Percentiles rank a stretch among this genome's conserved stretches.
phyloP scores from a whole-genome alignment of 306 rosid genomes.

The Urtica urens region DNA sequence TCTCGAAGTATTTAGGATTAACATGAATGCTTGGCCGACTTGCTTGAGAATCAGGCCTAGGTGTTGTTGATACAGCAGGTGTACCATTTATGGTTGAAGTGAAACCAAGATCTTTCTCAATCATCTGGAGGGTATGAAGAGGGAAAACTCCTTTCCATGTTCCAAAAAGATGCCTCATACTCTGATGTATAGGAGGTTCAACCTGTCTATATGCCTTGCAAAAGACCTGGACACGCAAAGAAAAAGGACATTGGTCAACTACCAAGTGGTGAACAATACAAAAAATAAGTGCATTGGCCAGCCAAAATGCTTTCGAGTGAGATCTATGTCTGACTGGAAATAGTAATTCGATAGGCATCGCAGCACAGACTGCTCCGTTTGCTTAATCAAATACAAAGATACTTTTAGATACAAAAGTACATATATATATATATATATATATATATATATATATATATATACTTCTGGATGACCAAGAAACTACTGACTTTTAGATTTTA shows the following conservation, averaged over 20 bases:
- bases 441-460: too few species aligned
- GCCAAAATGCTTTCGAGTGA: conserved; percentile 7
- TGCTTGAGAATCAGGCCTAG: conserved; percentile 63
- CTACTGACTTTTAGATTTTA: too few species aligned
- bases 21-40: conserved; percentile 80
- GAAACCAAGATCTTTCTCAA: conserved; percentile 79
- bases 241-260: conserved; percentile 13
- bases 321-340: conserved; percentile 8
- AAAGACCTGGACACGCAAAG: conserved; percentile 54
- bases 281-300: conserved; percentile 4
- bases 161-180: conserved; percentile 93
- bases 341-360: conserved; percentile 14
- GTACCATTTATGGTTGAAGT: conserved; percentile 41
- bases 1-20: conserved; percentile 86
- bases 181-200: conserved; percentile 52
- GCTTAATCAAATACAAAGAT: too few species aligned
- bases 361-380: not conserved
- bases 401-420: too few species aligned
- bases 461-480: conserved; percentile 2
- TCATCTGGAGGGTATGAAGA: conserved; percentile 57
- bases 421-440: too few species aligned
- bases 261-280: conserved; percentile 16
- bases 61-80: conserved; percentile 32
- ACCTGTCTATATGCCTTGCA: conserved; percentile 82
- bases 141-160: conserved; percentile 95